Evolutionary conservation across 108 stramenopile genomes (phyloP).

Genomic region (Nitzschia sp.): DNA sequence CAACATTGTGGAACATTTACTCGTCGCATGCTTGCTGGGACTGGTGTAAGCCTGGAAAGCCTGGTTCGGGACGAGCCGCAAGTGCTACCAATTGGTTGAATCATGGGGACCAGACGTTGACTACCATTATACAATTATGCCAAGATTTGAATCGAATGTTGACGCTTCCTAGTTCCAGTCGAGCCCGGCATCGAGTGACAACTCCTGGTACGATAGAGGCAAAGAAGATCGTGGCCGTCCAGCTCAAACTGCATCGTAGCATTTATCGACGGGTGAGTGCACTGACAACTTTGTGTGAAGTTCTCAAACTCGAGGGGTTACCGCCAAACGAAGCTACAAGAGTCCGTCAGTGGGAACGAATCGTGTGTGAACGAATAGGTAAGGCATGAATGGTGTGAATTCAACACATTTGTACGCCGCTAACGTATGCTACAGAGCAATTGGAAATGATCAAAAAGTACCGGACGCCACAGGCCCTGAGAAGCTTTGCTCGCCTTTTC

Average conservation of each 20-base stretch:
- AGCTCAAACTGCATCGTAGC: conserved; percentile 45
- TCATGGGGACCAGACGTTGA: conserved; percentile 54
- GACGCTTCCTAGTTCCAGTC: conserved; percentile 58
- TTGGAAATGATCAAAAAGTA: conserved; percentile 74
- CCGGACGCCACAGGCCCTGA: conserved; percentile 76
- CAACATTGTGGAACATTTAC: conserved; percentile 56
- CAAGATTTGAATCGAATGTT: conserved; percentile 60
- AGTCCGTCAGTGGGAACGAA: conserved; percentile 73
- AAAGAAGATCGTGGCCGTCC: conserved; percentile 41
- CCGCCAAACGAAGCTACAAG: conserved; percentile 71
- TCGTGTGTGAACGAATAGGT: conserved; percentile 26
- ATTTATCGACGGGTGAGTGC: conserved; percentile 41
- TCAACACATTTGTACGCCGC: too few relatives aligned
- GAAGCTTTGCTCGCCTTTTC: conserved; percentile 74
- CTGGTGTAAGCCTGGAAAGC: conserved; percentile 52
- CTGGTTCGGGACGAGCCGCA: conserved; percentile 26
- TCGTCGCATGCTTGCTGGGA: conserved; percentile 69
- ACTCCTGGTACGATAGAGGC: conserved; percentile 49
- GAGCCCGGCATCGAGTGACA: conserved; percentile 58
- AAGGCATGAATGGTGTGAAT: conserved; percentile 20
- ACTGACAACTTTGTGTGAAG: conserved; percentile 48
- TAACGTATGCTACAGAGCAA: conserved; percentile 54
- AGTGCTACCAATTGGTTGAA: conserved; percentile 52
- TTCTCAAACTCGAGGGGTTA: conserved; percentile 61
- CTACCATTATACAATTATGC: conserved; percentile 48